These are phyloP conservation scores for Pneumocystis canis DNA, from an alignment of 1,139 yeast genomes.

Conservation along the genomic window DNA sequence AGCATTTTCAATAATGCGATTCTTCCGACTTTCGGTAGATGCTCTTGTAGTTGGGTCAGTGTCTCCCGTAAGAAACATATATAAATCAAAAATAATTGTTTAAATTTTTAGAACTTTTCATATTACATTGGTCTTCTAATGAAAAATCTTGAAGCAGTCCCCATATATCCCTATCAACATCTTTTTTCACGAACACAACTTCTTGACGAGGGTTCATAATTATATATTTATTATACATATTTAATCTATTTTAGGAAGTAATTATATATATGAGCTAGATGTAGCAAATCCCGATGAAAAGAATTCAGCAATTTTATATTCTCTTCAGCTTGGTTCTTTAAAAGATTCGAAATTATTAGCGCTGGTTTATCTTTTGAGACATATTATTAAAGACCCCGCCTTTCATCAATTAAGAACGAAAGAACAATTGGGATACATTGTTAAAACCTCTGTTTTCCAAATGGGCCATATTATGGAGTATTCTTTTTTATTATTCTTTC, in stretches of 20 bases:
- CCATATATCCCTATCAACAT: constrained; percentile 26
- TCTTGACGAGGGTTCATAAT: constrained; percentile 30
- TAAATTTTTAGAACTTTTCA: background rate
- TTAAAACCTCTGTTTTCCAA: constrained; percentile 56
- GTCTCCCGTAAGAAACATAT: background rate
- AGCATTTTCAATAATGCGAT: background rate
- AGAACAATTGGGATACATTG: constrained; percentile 85
- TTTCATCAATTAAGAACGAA: constrained; percentile 80
- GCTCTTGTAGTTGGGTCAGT: background rate
- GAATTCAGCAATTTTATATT: constrained; percentile 74
- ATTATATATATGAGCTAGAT: constrained; percentile 30
- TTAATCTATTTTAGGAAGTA: background rate
- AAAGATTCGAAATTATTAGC: constrained; percentile 29
- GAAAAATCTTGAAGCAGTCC: background rate
- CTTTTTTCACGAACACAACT: constrained; percentile 37
- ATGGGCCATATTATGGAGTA: constrained; percentile 53
- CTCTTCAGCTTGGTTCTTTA: constrained; percentile 50
- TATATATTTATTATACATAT: constrained; percentile 25
- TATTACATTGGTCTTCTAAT: background rate
- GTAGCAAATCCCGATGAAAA: constrained; percentile 56
- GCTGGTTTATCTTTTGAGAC: constrained; percentile 50
- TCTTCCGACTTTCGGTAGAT: background rate
- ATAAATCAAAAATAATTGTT: background rate
- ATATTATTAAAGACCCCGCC: constrained; percentile 69
- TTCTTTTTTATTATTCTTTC: background rate